Percentiles rank a stretch among this genome's conserved stretches.
phyloP scores from a whole-genome alignment of 2,329 filamentous ascomycete species.

The Aspergillus tamarii region DNA sequence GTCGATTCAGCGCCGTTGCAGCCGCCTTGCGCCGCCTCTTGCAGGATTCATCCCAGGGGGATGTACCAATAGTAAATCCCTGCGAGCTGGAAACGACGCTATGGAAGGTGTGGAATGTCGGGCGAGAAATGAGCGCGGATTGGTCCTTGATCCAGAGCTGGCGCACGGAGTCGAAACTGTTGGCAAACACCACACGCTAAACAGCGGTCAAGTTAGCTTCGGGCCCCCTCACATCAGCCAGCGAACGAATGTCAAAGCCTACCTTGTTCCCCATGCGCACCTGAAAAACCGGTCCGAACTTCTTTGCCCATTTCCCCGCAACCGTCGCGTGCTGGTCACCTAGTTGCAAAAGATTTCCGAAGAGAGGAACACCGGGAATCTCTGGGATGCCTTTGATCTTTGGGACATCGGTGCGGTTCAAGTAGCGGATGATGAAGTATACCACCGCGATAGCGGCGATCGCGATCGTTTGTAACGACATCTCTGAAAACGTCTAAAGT shows the following conservation, averaged over 20 bases:
- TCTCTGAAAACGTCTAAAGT: conserved; percentile 9
- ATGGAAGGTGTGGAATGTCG: conserved; percentile 80
- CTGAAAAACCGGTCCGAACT: conserved; percentile 68
- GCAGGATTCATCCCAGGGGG: conserved; percentile 81
- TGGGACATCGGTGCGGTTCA: conserved; percentile 58
- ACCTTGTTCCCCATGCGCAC: conserved; percentile 70
- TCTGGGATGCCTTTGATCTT: conserved; percentile 66
- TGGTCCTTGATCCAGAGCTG: conserved; percentile 78
- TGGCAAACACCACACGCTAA: conserved; percentile 74
- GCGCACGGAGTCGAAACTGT: conserved; percentile 74
- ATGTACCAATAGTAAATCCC: conserved; percentile 81
- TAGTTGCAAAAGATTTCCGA: conserved; percentile 66
- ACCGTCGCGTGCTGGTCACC: conserved; percentile 61
- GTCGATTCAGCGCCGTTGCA: conserved; percentile 75
- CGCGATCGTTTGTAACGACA: conserved; percentile 35
- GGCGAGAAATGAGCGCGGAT: conserved; percentile 75
- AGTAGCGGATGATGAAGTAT: conserved; percentile 46
- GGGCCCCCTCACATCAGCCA: conserved; percentile 9
- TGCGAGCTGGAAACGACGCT: conserved; percentile 75
- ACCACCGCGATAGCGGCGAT: conserved; percentile 40
- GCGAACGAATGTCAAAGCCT: conserved; percentile 9
- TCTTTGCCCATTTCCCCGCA: conserved; percentile 60
- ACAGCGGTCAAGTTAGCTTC: not conserved
- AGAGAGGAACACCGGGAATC: conserved; percentile 63
- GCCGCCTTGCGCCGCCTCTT: conserved; percentile 77